Conservation (phyloP, 768 basidiomycete genomes). For the Mycena vitilis region DNA sequence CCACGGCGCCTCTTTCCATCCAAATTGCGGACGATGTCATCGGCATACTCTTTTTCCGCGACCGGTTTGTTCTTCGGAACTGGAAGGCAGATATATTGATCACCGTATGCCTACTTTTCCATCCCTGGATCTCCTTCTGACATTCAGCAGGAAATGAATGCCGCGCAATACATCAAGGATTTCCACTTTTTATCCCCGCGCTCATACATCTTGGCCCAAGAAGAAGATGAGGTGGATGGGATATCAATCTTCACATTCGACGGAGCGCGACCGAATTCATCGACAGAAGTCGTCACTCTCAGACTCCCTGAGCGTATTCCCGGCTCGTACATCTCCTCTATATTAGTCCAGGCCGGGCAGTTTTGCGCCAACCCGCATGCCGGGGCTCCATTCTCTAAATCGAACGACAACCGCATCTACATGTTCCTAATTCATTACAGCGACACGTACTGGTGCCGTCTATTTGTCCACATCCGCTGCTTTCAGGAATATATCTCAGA, state of each 20-base stretch:
- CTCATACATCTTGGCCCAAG: neutral
- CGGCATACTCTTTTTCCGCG: neutral
- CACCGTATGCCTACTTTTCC: neutral
- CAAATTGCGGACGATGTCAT: conserved; percentile 13
- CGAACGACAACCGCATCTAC: conserved; percentile 12
- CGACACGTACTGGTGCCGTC: neutral
- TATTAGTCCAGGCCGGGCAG: neutral
- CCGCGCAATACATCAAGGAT: neutral
- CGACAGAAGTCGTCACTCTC: neutral
- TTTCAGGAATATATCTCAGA: neutral
- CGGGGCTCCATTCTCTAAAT: neutral
- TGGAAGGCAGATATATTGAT: neutral
- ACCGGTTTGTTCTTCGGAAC: neutral
- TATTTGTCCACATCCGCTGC: neutral
- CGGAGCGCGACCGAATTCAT: neutral
- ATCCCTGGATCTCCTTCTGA: neutral
- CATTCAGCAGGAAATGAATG: neutral
- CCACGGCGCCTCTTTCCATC: neutral
- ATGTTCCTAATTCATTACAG: neutral
- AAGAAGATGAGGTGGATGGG: neutral
- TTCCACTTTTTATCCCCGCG: neutral
- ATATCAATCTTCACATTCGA: conserved; percentile 13
- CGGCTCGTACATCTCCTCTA: neutral
- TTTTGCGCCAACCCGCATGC: conserved; percentile 3
- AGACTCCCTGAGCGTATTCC: neutral